phyloP scores from a whole-genome alignment of 2,329 filamentous ascomycete genomes.

The Aspergillus viridinutans region DNA sequence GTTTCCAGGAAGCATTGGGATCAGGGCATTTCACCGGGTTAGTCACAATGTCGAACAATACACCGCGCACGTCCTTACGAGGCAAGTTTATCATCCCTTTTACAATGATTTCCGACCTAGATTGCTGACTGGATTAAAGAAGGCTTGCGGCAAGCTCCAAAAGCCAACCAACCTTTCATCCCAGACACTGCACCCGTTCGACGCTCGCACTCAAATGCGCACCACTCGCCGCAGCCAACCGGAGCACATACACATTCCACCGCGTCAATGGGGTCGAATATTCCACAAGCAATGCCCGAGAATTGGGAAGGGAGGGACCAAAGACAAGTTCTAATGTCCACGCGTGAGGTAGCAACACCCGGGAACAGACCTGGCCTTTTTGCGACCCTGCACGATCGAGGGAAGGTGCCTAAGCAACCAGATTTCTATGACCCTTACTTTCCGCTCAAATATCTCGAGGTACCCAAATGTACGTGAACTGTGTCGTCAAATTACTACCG shows the following conservation, averaged over 20 bases:
- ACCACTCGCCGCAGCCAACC: conserved; percentile 32
- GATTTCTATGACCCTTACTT: conserved; percentile 39
- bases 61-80: conserved; percentile 26
- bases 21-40: neutral
- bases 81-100: conserved; percentile 13
- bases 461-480: conserved; percentile 31
- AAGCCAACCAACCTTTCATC: conserved; percentile 37
- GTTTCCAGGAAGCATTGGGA: neutral
- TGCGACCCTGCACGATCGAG: conserved; percentile 20
- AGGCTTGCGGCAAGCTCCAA: conserved; percentile 38
- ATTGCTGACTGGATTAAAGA: conserved; percentile 23
- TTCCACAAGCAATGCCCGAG: conserved; percentile 27
- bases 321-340: conserved; percentile 34
- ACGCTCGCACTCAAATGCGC: conserved; percentile 27
- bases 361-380: conserved; percentile 41
- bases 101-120: neutral
- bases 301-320: conserved; percentile 38
- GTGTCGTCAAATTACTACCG: neutral
- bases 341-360: conserved; percentile 40
- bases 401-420: conserved; percentile 30
- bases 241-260: conserved; percentile 23
- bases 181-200: conserved; percentile 36
- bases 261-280: conserved; percentile 28
- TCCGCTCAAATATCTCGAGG: conserved; percentile 32
- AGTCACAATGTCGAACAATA: conserved; percentile 19